Base-by-base conservation (phyloP, 805 yeast species). In the Sugiyamaella smithiae region DNA sequence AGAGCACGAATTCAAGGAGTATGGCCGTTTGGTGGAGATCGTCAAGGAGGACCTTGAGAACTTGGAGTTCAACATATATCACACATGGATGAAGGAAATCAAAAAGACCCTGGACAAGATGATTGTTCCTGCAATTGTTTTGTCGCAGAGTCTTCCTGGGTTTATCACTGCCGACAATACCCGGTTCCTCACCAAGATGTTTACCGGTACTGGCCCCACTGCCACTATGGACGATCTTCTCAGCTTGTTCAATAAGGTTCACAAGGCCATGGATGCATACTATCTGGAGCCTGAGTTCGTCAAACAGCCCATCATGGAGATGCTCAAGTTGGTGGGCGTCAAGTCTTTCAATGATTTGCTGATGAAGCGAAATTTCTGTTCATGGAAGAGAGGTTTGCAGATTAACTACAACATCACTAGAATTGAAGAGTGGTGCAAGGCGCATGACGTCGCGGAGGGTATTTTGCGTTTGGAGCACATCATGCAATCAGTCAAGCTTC, bases 351-450 rank as follows among this genome's bases (percentile, higher is more conserved):
- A 93, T 66, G 98, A 93, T 66, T 74, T 93, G 69, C 81, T 95
- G 43, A 86, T 90, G 95, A 83, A 97, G 72, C 81, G 96, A 68
- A 85, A 83, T 70, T 95, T 91, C 71, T 72, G 91, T 64, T 85
- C 96, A 8, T 93, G 99, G 99, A 93, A 91, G 72, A 84, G 99
- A 65, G 98, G 98, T 42, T 77, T 93, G 58, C 99, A 93, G 70
- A 81, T 93, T 69, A 93, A 89, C 67, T 93, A 93, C 71, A 93
- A 93, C 67, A 95, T 90, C 47, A 93, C 99, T 2, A 80, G 98
- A 62, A 77, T 93, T 60, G 97, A 89, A 67, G 99, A 93, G 71
- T 93, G 99, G 99, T 91, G 98, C 69, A 91, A 88, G 71, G 81
- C 88, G 5, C 97, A 91, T 66, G 90, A 85, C 45, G 80, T 93